phyloP scores from a whole-genome alignment of 192 early-diverging fungal genomes.

The Phlyctochytrium planicorne region DNA sequence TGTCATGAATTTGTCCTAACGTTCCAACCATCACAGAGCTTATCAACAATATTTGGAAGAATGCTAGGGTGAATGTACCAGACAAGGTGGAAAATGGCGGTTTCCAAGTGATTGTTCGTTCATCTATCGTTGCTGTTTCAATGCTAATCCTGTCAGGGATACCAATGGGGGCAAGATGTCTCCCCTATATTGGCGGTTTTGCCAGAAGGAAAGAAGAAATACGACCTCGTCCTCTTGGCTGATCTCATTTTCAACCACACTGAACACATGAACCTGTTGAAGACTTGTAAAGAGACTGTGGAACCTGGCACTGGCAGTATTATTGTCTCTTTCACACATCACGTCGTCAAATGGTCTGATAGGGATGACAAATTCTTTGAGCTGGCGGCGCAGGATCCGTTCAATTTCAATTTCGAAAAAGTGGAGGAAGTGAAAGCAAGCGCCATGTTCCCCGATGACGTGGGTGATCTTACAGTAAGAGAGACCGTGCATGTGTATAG shows the following conservation, averaged over 20 bases:
- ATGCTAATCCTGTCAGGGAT: constrained; percentile 50
- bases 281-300: constrained; percentile 63
- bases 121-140: background rate
- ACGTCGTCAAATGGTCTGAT: constrained; percentile 76
- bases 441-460: constrained; percentile 88
- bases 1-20: background rate
- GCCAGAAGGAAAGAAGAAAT: constrained; percentile 33
- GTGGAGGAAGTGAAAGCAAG: constrained; percentile 66
- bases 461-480: constrained; percentile 72
- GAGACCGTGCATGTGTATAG: constrained; percentile 80
- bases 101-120: background rate
- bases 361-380: constrained; percentile 83
- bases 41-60: constrained; percentile 73
- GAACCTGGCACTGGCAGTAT: constrained; percentile 51
- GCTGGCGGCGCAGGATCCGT: constrained; percentile 61
- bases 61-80: constrained; percentile 55
- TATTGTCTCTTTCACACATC: constrained; percentile 81
- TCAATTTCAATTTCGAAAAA: constrained; percentile 67
- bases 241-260: constrained; percentile 88
- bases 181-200: constrained; percentile 34
- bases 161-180: constrained; percentile 70
- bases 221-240: constrained; percentile 79
- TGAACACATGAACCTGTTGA: constrained; percentile 74
- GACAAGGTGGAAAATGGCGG: background rate
- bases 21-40: constrained; percentile 24